Percentiles rank a stretch among this genome's conserved stretches.
Conservation (phyloP, 2,329 filamentous ascomycete genomes). For the Fusarium circinatum region DNA sequence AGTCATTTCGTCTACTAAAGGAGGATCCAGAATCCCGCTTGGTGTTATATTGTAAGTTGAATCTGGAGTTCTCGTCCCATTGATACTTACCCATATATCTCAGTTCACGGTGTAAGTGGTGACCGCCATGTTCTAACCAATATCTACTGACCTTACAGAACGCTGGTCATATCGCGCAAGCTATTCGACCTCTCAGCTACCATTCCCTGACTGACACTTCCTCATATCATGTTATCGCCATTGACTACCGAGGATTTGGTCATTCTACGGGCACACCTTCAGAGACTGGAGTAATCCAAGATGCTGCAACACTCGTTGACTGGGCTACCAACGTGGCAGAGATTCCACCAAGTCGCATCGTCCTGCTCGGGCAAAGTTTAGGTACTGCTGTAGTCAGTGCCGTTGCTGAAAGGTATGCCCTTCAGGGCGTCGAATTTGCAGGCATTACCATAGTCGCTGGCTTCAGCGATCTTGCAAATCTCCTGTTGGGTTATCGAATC, state of each 20-base stretch:
- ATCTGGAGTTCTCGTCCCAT: neutral
- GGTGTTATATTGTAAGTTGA: constrained; percentile 68
- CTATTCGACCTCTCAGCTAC: constrained; percentile 79
- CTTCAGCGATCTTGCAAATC: constrained; percentile 78
- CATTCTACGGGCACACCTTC: constrained; percentile 81
- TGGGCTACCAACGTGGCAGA: constrained; percentile 74
- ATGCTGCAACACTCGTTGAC: constrained; percentile 77
- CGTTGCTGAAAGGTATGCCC: constrained; percentile 75
- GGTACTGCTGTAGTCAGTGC: constrained; percentile 86
- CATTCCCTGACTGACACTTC: constrained; percentile 79
- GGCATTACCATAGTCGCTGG: constrained; percentile 82
- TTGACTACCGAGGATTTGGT: constrained; percentile 93
- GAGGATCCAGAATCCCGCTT: constrained; percentile 72
- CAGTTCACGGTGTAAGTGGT: constrained; percentile 70
- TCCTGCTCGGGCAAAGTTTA: constrained; percentile 86
- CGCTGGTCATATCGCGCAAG: constrained; percentile 85
- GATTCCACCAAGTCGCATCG: constrained; percentile 76
- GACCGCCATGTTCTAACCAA: neutral
- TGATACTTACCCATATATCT: constrained; percentile 19
- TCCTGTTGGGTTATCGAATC: constrained; percentile 82
- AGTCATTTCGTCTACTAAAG: constrained; percentile 70
- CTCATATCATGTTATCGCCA: constrained; percentile 82
- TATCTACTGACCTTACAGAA: constrained; percentile 64
- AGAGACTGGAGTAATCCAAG: constrained; percentile 82
- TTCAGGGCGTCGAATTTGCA: constrained; percentile 74